Evolutionary conservation across 495 filamentous ascomycete genomes (phyloP).

Genomic region (Penicillium waksmanii): DNA sequence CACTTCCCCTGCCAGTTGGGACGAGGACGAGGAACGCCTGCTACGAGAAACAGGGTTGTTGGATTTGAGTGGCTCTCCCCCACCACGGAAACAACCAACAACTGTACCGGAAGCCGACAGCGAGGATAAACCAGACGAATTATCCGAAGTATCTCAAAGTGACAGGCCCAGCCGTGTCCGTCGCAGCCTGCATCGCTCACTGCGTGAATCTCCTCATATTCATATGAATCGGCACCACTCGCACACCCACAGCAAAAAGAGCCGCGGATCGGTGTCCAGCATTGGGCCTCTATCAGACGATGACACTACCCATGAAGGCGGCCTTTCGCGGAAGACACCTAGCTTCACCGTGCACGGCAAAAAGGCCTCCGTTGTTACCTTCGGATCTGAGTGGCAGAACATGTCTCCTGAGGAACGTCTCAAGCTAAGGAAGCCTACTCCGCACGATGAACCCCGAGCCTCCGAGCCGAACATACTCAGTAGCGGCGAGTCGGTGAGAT

Average conservation of each 20-base stretch:
- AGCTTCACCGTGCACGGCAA: slow-evolving; percentile 97
- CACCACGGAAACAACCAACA: slow-evolving; percentile 37
- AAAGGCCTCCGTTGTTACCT: slow-evolving; percentile 94
- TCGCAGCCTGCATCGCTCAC: slow-evolving; percentile 90
- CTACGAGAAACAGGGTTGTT: slow-evolving; percentile 52
- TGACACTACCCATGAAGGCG: slow-evolving; percentile 46
- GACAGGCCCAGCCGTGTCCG: slow-evolving; percentile 64
- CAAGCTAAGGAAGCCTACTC: slow-evolving; percentile 56
- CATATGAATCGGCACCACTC: slow-evolving; percentile 63
- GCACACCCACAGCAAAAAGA: slow-evolving; percentile 71
- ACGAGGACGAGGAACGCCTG: slow-evolving; percentile 54
- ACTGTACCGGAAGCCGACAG: slow-evolving; percentile 43
- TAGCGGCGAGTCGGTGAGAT: slow-evolving; percentile 36
- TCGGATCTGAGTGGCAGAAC: slow-evolving; percentile 86
- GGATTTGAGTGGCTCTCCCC: slow-evolving; percentile 45
- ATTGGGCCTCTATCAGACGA: slow-evolving; percentile 63
- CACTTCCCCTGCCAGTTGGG: slow-evolving; percentile 41
- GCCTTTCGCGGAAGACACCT: slow-evolving; percentile 74
- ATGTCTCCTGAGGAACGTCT: slow-evolving; percentile 80
- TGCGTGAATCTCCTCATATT: slow-evolving; percentile 74
- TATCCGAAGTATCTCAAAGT: slow-evolving; percentile 37
- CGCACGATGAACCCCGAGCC: slow-evolving; percentile 47
- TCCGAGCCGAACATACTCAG: slow-evolving; percentile 43
- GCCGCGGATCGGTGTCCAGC: slow-evolving; percentile 70
- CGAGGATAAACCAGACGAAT: slow-evolving; percentile 37